Base-by-base conservation (phyloP, 768 basidiomycete genomes). In the Rhodotorula paludigena region DNA sequence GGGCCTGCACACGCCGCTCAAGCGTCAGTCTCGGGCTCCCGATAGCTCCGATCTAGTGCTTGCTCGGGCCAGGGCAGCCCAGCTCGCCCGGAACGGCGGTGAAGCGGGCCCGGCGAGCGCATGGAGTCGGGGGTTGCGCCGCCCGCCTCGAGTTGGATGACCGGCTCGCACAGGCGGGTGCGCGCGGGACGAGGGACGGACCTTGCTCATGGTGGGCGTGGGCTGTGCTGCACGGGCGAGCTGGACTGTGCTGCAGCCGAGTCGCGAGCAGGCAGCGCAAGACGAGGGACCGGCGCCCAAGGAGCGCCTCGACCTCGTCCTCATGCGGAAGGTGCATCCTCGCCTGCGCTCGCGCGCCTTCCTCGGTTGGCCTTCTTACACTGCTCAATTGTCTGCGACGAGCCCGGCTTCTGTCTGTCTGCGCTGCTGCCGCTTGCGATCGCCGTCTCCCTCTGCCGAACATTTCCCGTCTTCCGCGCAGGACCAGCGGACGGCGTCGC, bases 1-100 rank as follows among this genome's bases (percentile, higher is more conserved):
- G 79, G 39, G 78, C 78, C 60, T 65, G 60, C 0, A 33, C 12
- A 15, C 6, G 16, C 16, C 25, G 1, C 9, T 7, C 18, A n/a
- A 15, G 14, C 5, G 47, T 38, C 48, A 49, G 57, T 47, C 33
- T 9, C 0, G 20, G 4, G 16, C 6, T 33, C 49, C 12, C 0
- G 30, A 9, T 8, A 21, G 14, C 2, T 2, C 15, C 7, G 18
- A 21, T 8, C 15, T 20, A 2, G 49, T 33, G 30, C 18, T 16
- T 5, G 3, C 5, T 6, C 25, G 7, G 18, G 23, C 28, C 20
- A 5, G 28, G 11, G 49, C 32, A 33, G 30, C 6, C 16, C 32
- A 33, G 30, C n/a, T n/a, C n/a, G n/a, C n/a, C n/a, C n/a, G n/a
- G n/a, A n/a, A n/a, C n/a, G n/a, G 30, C 49, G 49, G 47, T 48